These are phyloP conservation scores for Hirsutella minnesotensis DNA, from an alignment of 2,329 filamentous ascomycete genomes.

Conservation along the genomic window DNA sequence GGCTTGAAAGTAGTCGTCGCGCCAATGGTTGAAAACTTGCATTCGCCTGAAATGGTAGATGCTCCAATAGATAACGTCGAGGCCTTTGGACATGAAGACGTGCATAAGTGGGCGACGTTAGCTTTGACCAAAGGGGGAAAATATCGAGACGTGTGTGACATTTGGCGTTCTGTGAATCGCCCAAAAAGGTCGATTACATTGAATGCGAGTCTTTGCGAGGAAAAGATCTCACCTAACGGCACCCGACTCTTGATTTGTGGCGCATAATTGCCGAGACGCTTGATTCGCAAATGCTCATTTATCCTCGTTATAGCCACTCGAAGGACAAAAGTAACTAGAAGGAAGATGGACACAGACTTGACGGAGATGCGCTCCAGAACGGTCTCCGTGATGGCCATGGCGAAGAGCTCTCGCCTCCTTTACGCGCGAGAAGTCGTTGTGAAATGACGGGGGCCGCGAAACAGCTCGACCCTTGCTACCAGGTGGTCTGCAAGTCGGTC, in stretches of 20 bases:
- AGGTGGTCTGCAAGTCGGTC: no score
- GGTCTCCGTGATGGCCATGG: conserved; percentile 39
- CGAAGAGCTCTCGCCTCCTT: conserved; percentile 2
- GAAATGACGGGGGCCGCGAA: no score
- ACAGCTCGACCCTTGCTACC: no score
- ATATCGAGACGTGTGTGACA: no score
- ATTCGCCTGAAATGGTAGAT: conserved; percentile 39
- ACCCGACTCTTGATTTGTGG: conserved; percentile 20
- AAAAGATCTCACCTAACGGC: conserved; percentile 31
- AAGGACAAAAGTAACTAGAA: conserved; percentile 24
- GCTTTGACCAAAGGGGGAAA: no score
- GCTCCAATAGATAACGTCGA: conserved; percentile 53
- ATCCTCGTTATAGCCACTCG: conserved; percentile 25
- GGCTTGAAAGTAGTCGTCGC: conserved; percentile 30
- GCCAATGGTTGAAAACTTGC: conserved; percentile 51
- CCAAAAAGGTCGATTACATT: background rate
- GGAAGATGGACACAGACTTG: conserved; percentile 23
- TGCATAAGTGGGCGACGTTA: no score
- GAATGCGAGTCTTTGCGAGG: background rate
- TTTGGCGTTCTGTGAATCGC: no score
- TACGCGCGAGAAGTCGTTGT: no score
- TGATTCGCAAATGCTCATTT: conserved; percentile 31
- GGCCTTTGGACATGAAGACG: conserved; percentile 26
- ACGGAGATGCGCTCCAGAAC: conserved; percentile 31
- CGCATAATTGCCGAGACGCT: conserved; percentile 31